Percentiles rank a stretch among this genome's conserved stretches.
phyloP scores from a whole-genome alignment of 257 asterid genomes.

The Nemophila menziesii region DNA sequence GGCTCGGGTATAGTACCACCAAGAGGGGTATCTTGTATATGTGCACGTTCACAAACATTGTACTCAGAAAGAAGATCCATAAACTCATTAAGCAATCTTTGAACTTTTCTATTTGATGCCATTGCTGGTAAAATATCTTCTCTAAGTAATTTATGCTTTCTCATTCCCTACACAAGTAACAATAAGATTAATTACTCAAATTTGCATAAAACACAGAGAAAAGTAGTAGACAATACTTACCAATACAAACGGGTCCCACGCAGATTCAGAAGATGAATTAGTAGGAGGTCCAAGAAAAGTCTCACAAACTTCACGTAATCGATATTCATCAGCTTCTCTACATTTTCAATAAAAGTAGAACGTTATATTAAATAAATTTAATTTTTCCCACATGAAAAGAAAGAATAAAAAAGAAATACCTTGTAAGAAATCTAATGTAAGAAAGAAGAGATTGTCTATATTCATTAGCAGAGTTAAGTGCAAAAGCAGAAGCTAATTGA shows the following conservation, averaged over 20 bases:
- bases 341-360: too few relatives aligned
- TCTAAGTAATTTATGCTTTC: constrained; percentile 79
- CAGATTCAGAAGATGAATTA: constrained; percentile 50
- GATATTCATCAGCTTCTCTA: constrained; percentile 90
- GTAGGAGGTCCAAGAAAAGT: constrained; percentile 94
- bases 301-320: constrained; percentile 91
- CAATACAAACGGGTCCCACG: constrained; percentile 79
- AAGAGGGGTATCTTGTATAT: too few relatives aligned
- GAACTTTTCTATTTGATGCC: constrained; percentile 93
- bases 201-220: too few relatives aligned
- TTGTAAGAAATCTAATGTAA: constrained; percentile 71
- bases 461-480: constrained; percentile 79
- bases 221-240: constrained; percentile 67
- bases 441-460: constrained; percentile 87
- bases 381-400: not conserved
- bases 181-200: too few relatives aligned
- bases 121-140: constrained; percentile 98
- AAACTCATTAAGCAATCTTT: constrained; percentile 78
- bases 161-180: constrained; percentile 79
- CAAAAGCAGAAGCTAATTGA: constrained; percentile 86
- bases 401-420: constrained; percentile 42
- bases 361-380: too few relatives aligned
- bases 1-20: too few relatives aligned
- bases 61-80: constrained; percentile 73
- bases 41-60: too few relatives aligned